Evolutionary conservation across 371 early-diverging fungal species (phyloP), one percentile per base, ranked within the genome.

Genomic region (Mortierella polycephala): DNA sequence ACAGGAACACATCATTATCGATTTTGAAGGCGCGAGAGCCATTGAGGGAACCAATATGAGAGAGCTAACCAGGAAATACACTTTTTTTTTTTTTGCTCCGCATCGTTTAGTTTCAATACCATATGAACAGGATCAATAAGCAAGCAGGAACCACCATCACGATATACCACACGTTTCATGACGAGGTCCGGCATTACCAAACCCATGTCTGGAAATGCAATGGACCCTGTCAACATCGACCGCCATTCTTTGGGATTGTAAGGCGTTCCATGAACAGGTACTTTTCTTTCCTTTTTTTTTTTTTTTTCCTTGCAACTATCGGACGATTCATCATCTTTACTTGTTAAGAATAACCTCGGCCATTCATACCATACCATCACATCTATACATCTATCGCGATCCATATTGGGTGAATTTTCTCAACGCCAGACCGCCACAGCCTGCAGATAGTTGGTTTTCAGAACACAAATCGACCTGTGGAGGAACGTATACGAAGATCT

Each of bases 201-300:
- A 86, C 74, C 0, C 92, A 91, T 67, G 79, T 90, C 7, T 92
- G 91, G 92, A 82, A 85, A 60, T 91, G 91, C 67, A 71, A 88
- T 71, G 90, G 91, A 7, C 83, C 84, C 5, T 92, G 93, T 57
- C 80, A 77, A 58, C 18, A 83, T n/a, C 74, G 66, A 10, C 83
- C 90, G 0, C 91, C 92, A 1, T 92, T 83, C 69, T 90, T 82
- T 72, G 91, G 92, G 2, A 64, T 82, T 14, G 88, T 91, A 4
- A 80, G 75, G 23, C 83, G 93, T 40, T 81, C 89, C 16, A 90
- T 91, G 88, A 92, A 92, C 62, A 82, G 87, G 87, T 85, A 30
- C 4, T 30, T 30, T 30, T 4, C 30, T 30, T 4, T 4, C 30
- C 4, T 4, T 2, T 2, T 4, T 4, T 30, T 4, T 30, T 4